Base-by-base conservation (phyloP, 768 basidiomycete species). In the Crepidotus variabilis region DNA sequence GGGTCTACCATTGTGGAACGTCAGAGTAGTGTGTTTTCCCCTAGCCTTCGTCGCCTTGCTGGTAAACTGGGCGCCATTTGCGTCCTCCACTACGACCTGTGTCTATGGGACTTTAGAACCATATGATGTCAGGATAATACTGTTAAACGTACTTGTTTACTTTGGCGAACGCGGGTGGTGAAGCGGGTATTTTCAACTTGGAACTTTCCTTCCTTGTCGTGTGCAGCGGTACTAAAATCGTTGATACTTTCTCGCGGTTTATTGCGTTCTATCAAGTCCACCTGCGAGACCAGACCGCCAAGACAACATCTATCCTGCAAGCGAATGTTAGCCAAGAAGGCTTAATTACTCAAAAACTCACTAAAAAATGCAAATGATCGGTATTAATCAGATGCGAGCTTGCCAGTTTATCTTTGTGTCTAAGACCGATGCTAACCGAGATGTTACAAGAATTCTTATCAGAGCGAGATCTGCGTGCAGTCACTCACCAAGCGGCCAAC, bases 131-230 rank as follows among this genome's bases (percentile, higher is more conserved):
- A 45, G 23, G 10, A 49, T 16, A 20, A 45, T 21, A 10, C 3
- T 16, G 18, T 10, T 51, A 51, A n/a, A 56, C 66, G 10, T 60
- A 78, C 80, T 68, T 77, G 71, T 2, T 45, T 28, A 51, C 72
- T 72, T 46, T 52, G 43, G n/a, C 77, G 70, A 1, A 79, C 67
- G 33, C 75, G 63, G 2, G 69, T 76, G 52, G 75, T 78, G 65
- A 69, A 81, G 1, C 76, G 69, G 0, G 71, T 56, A 59, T 79
- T 79, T 6, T 56, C 56, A 2, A 81, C 36, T 7, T 64, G 52
- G 11, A 74, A 28, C 1, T 60, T 60, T 0, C 72, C 75, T 5
- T 71, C 62, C 18, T 61, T 59, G 33, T 58, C 61, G 6, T 63
- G 5, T 10, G 51, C 55, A 9, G 67, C 66, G 0, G 53, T 49